Base-by-base conservation (phyloP, 176 grass and related monocot genomes). In the Ampelocalamus luodianensis region DNA sequence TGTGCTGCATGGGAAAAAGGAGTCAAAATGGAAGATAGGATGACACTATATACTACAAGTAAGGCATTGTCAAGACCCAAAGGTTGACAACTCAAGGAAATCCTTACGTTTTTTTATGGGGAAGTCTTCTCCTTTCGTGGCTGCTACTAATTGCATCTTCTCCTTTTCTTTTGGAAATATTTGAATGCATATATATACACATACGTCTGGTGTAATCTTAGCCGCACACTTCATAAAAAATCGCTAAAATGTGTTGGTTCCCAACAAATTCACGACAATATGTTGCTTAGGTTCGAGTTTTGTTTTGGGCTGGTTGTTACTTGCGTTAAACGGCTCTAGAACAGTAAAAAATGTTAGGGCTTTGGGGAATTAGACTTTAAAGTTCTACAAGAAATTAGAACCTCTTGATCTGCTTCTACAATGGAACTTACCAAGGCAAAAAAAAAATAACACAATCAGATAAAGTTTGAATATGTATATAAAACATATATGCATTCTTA, bases 21-120 rank as follows among this genome's bases (percentile, higher is more conserved):
- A 65, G 65, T 86, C 82, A 90, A 82, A 63, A 46, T 4, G 83
- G 83, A 36, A 61, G 71, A 8, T 70, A 77, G 71, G 20, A 44
- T 64, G 63, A 29, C 64, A 85, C 59, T 59, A 48, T 11, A 0
- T 20, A 43, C 74, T 67, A 7, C 59, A 50, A 67, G 88, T 85
- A 86, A 82, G 88, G 88, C 88, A 62, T 44, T 70, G n/a, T 15
- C 63, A 44, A 63, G 88, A 53, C 71, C 50, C 15, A 10, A 54
- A 43, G 62, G 51, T 76, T 81, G 82, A 89, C 76, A 46, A 53
- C 48, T 79, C 60, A 37, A 65, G 78, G 71, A 44, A 48, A 45
- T 61, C 36, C 53, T 10, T 42, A 29, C 51, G 23, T 48, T 5
- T 50, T 71, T 9, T 65, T 20, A 6, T 4, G n/a, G 23, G 24